A percentile compares a stretch with the other conserved stretches of the same genome.
Conservation (phyloP, 225 moss, liverwort and hornwort genomes). For the Lunularia cruciata region DNA sequence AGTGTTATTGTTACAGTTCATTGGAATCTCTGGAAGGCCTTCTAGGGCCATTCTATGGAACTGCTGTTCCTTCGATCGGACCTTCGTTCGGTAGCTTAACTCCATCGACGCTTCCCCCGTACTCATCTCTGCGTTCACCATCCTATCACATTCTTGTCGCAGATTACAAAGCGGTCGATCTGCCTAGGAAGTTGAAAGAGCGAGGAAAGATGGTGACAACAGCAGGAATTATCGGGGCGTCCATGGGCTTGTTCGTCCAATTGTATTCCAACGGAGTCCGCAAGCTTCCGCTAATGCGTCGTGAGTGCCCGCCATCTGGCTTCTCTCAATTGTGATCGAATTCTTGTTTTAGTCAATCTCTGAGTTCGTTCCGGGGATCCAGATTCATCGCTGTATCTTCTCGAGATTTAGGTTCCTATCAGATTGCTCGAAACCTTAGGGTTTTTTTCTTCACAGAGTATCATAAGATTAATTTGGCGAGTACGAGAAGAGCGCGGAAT, state of each 20-base stretch:
- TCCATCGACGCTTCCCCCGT: too few relatives aligned
- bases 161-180: too few relatives aligned
- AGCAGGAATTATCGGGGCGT: slow-evolving; percentile 66
- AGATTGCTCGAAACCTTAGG: background rate
- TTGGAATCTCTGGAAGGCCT: too few relatives aligned
- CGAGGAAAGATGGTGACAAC: slow-evolving; percentile 60
- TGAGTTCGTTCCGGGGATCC: background rate
- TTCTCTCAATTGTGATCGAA: background rate
- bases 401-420: background rate
- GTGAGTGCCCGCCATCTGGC: slow-evolving; percentile 43
- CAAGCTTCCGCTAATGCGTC: slow-evolving; percentile 84
- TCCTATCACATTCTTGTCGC: too few relatives aligned
- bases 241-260: slow-evolving; percentile 74
- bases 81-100: too few relatives aligned
- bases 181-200: background rate
- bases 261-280: slow-evolving; percentile 81
- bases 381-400: background rate
- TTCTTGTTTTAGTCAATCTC: background rate
- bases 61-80: too few relatives aligned
- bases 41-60: too few relatives aligned
- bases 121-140: too few relatives aligned
- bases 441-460: background rate
- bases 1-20: too few relatives aligned
- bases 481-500: too few relatives aligned
- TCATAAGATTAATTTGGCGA: too few relatives aligned